Percentiles rank a stretch among this genome's conserved stretches.
These are phyloP conservation scores for Saccharomyces hybrid DNA, from an alignment of 1,139 yeast species.

Conservation along the genomic window DNA sequence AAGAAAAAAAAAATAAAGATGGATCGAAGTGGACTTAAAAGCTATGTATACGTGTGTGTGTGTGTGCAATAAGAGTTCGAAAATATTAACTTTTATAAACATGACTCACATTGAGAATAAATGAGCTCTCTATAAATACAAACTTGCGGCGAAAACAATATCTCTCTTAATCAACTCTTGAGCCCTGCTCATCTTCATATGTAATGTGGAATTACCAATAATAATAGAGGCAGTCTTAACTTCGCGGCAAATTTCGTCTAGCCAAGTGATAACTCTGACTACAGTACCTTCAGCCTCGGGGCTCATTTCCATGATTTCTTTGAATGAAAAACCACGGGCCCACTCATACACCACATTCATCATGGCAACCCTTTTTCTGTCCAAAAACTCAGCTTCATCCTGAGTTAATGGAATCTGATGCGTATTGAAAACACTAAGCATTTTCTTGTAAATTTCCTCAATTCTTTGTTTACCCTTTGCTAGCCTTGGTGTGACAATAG, in stretches of 20 bases:
- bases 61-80: background rate
- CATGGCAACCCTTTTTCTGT: slow-evolving; percentile 78
- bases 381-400: slow-evolving; percentile 80
- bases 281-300: slow-evolving; percentile 95
- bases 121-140: slow-evolving; percentile 51
- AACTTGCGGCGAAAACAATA: slow-evolving; percentile 93
- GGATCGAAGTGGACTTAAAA: background rate
- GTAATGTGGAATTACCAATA: slow-evolving; percentile 85
- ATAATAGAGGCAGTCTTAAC: slow-evolving; percentile 91
- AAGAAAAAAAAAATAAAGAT: background rate
- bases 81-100: background rate
- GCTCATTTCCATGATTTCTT: slow-evolving; percentile 81
- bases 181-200: slow-evolving; percentile 82
- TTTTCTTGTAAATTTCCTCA: slow-evolving; percentile 57
- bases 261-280: slow-evolving; percentile 89
- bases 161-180: slow-evolving; percentile 95
- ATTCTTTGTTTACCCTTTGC: slow-evolving; percentile 72
- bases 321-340: slow-evolving; percentile 93
- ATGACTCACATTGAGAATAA: background rate
- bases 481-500: slow-evolving; percentile 70
- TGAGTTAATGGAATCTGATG: slow-evolving; percentile 70
- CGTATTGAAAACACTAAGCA: slow-evolving; percentile 54
- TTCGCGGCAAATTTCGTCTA: slow-evolving; percentile 92
- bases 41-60: background rate
- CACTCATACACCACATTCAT: slow-evolving; percentile 95